Percentiles rank a stretch among this genome's conserved stretches.
Evolutionary conservation across 2,329 filamentous ascomycete genomes (phyloP).

Genomic region (Fusarium compactum): DNA sequence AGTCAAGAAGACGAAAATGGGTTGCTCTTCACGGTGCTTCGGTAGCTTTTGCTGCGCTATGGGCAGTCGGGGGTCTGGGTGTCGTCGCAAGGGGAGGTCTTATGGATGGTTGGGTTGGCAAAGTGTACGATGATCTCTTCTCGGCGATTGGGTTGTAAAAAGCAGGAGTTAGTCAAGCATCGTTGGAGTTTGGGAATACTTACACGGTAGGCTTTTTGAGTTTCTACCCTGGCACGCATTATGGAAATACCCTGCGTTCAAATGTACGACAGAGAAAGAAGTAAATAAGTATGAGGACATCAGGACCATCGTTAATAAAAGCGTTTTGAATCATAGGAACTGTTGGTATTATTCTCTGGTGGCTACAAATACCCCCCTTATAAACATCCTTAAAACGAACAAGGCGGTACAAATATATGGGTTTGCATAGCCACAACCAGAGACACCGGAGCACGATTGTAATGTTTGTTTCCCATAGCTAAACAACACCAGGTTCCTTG

Average conservation of each 20-base stretch:
- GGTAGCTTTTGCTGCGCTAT: slow-evolving; percentile 70
- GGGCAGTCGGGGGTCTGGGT: slow-evolving; percentile 84
- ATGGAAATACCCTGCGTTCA: slow-evolving; percentile 43
- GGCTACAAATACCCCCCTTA: background rate
- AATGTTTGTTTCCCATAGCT: background rate
- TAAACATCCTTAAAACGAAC: background rate
- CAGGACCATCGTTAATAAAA: background rate
- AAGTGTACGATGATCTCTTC: slow-evolving; percentile 78
- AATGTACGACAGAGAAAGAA: slow-evolving; percentile 11
- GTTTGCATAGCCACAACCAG: background rate
- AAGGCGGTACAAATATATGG: background rate
- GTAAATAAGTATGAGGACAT: background rate
- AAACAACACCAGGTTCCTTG: background rate
- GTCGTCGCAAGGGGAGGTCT: slow-evolving; percentile 79
- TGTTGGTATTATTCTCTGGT: background rate
- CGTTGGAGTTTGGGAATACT: slow-evolving; percentile 44
- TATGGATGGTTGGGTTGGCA: slow-evolving; percentile 82
- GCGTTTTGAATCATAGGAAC: background rate
- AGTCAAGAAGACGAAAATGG: slow-evolving; percentile 73
- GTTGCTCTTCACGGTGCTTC: slow-evolving; percentile 76
- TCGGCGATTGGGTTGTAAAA: slow-evolving; percentile 49
- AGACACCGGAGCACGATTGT: background rate
- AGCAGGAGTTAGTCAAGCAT: slow-evolving; percentile 12
- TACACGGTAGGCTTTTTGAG: slow-evolving; percentile 32
- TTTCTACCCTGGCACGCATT: slow-evolving; percentile 34